Percentiles rank a stretch among this genome's conserved stretches.
These are phyloP conservation scores for Cystobasidium onofrii DNA, from an alignment of 768 basidiomycete species.

Conservation along the genomic window DNA sequence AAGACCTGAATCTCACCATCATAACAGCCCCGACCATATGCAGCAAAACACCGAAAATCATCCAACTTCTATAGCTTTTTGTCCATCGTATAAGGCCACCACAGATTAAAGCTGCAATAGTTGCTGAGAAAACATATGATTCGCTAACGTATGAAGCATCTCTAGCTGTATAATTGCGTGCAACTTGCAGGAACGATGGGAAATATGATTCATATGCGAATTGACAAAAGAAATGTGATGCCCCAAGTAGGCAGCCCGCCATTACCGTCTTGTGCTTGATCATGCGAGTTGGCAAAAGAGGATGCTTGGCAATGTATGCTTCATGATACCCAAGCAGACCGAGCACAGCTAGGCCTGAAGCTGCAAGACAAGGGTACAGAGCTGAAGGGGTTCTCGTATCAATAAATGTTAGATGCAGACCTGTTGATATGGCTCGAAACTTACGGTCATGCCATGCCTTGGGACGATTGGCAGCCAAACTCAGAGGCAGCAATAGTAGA, in stretches of 20 bases:
- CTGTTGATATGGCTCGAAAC: conserved; percentile 3
- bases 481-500: conserved; percentile 38
- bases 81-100: conserved; percentile 37
- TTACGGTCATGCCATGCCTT: conserved; percentile 36
- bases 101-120: conserved; percentile 35
- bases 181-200: conserved; percentile 42
- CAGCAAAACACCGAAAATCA: conserved; percentile 38
- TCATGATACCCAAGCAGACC: conserved; percentile 40
- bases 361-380: conserved; percentile 7
- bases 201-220: conserved; percentile 43
- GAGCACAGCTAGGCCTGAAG: conserved; percentile 34
- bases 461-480: conserved; percentile 34
- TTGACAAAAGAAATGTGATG: conserved; percentile 40
- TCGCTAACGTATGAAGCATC: conserved; percentile 35
- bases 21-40: conserved; percentile 39
- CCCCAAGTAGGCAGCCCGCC: conserved; percentile 35
- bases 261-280: conserved; percentile 38
- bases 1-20: conserved; percentile 40
- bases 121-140: conserved; percentile 41
- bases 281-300: conserved; percentile 38
- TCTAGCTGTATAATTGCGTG: conserved; percentile 33
- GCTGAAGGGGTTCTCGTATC: not conserved
- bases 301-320: conserved; percentile 29
- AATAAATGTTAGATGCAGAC: not conserved
- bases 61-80: conserved; percentile 41